Evolutionary conservation across 176 grass and related monocot genomes (phyloP), one percentile per base, ranked within the genome.

Genomic region (Zizania latifolia): DNA sequence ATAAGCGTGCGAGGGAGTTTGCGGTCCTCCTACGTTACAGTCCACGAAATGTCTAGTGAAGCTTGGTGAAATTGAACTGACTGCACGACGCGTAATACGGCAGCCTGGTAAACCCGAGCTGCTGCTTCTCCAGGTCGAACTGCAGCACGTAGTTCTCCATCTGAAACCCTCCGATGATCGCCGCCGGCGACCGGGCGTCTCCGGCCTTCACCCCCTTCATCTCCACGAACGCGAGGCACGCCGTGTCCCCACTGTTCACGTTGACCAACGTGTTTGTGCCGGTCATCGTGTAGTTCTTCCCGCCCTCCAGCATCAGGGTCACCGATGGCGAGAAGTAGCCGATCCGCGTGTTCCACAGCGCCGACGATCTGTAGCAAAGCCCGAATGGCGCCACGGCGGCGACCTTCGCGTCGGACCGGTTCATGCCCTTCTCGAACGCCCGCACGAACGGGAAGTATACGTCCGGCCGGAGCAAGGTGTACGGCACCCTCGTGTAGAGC

Each of bases 141-240:
- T 74, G 38, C 36, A 88, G 58, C 34, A 92, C 36, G 64, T 70
- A 70, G 46, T 85, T 72, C 77, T 89, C 86, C 79, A 89, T 73
- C 71, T 86, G 90, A 60, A 76, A 80, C 0, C 74, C 86, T 34
- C 90, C 74, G 11, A 92, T 4, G n/a, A 85, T 11, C 64, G 62
- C 17, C 33, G 77, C 90, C 48, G 81, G 82, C 62, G 81, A 75
- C 1, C 68, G 29, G 5, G 14, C 71, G 57, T 56, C 82, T 1
- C 70, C 86, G 33, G 76, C 5, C 30, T 36, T 34, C 8, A 51
- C 59, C 1, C 43, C 74, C 43, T 65, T 39, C 75, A 78, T 78
- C 41, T 82, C 72, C n/a, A 74, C 65, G 69, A 86, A 82, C 0
- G 65, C 82, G 2, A 82, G 31, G 68, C 87, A 89, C 37, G 62